A percentile compares a stretch with the other conserved stretches of the same genome.
These are phyloP conservation scores for Chalara sp. DNA, from an alignment of 2,329 filamentous ascomycete genomes.

Conservation along the genomic window DNA sequence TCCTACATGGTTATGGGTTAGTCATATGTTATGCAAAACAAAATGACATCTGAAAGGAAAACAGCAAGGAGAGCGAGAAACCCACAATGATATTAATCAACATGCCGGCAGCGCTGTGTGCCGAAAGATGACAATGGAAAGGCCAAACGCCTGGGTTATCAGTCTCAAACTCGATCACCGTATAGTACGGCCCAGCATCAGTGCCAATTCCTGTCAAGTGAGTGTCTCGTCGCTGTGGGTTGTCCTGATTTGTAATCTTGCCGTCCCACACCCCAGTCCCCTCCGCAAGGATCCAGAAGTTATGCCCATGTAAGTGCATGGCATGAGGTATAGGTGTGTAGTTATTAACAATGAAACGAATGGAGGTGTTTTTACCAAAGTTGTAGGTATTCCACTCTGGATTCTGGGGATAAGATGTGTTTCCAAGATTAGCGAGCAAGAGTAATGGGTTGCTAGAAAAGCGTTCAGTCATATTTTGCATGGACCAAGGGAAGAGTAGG, in stretches of 20 bases:
- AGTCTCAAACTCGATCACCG: conserved; percentile 37
- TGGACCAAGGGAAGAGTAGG: too few relatives aligned
- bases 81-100: conserved; percentile 9
- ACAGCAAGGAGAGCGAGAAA: too few relatives aligned
- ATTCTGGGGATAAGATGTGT: conserved; percentile 39
- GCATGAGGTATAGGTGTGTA: conserved; percentile 48
- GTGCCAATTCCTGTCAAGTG: conserved; percentile 30
- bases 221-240: conserved; percentile 46
- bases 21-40: too few relatives aligned
- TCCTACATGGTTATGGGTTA: background rate
- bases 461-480: too few relatives aligned
- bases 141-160: conserved; percentile 49
- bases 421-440: conserved; percentile 44
- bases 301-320: conserved; percentile 64
- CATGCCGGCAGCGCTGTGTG: conserved; percentile 37
- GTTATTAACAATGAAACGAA: conserved; percentile 47
- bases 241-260: conserved; percentile 33
- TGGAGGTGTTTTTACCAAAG: conserved; percentile 42
- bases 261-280: conserved; percentile 29
- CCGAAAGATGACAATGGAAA: conserved; percentile 42
- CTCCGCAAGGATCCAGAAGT: conserved; percentile 61
- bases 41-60: too few relatives aligned
- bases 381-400: conserved; percentile 48
- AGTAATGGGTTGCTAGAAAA: conserved; percentile 38
- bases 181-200: conserved; percentile 23